Evolutionary conservation across 345 rosid species (phyloP).

Genomic region (Turnera subulata): DNA sequence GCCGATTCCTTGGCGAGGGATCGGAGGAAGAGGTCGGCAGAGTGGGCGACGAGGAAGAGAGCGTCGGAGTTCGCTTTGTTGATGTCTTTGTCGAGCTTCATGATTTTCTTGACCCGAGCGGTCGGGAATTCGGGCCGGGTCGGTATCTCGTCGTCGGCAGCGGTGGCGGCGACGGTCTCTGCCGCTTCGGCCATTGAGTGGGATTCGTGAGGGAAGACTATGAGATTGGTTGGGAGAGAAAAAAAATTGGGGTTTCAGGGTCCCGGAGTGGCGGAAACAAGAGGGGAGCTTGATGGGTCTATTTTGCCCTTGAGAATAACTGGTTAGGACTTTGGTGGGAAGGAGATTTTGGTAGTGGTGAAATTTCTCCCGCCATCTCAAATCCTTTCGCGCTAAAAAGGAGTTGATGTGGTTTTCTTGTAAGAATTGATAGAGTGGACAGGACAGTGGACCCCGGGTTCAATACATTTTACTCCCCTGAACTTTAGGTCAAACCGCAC

Average conservation of each 20-base stretch:
- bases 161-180: background rate
- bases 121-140: constrained; percentile 51
- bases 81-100: constrained; percentile 85
- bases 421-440: too few relatives aligned
- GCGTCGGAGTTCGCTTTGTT: constrained; percentile 87
- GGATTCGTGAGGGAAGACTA: background rate
- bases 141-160: constrained; percentile 3
- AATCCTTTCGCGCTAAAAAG: too few relatives aligned
- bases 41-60: constrained; percentile 49
- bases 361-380: too few relatives aligned
- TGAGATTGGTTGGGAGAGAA: background rate
- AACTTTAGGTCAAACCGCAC: too few relatives aligned
- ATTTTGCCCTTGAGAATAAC: too few relatives aligned
- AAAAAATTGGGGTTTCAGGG: background rate
- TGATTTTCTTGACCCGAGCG: constrained; percentile 69
- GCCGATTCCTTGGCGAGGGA: constrained; percentile 70
- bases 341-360: too few relatives aligned
- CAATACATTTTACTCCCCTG: too few relatives aligned
- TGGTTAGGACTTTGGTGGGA: too few relatives aligned
- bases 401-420: too few relatives aligned
- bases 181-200: background rate
- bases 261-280: background rate
- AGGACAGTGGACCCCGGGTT: too few relatives aligned
- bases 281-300: too few relatives aligned
- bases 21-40: constrained; percentile 66